These are phyloP conservation scores for Calonectria montana DNA, from an alignment of 2,329 filamentous ascomycete species.

Conservation along the genomic window DNA sequence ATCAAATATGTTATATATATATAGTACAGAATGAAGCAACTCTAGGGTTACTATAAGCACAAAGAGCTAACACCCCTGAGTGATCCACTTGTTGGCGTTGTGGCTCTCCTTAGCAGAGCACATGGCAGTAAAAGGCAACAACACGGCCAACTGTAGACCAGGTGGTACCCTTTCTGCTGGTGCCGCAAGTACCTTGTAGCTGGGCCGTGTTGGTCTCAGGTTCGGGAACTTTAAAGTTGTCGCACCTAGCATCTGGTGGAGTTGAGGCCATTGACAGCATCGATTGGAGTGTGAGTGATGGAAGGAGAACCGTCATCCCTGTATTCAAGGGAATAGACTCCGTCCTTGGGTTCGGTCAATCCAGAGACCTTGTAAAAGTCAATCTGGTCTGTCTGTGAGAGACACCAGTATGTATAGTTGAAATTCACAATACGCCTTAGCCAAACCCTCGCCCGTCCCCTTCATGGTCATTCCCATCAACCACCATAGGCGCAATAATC, in stretches of 20 bases:
- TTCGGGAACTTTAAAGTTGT: neutral
- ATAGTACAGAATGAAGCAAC: too few species aligned
- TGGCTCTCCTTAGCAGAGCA: neutral
- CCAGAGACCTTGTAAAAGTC: slow-evolving; percentile 4
- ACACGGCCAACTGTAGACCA: neutral
- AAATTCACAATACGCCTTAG: neutral
- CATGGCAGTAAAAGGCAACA: neutral
- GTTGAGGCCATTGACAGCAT: neutral
- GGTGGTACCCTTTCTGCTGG: neutral
- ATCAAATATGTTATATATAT: too few species aligned
- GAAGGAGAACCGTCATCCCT: neutral
- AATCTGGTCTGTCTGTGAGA: neutral
- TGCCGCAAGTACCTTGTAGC: neutral
- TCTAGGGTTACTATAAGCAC: too few species aligned
- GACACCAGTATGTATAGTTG: neutral
- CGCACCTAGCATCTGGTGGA: neutral
- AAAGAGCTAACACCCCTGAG: neutral
- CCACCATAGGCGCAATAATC: neutral
- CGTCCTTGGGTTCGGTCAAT: neutral
- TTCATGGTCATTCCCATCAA: neutral
- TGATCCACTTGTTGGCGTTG: neutral
- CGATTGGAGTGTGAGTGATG: neutral
- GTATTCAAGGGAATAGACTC: neutral
- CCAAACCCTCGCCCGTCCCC: neutral
- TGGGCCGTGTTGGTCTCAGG: neutral